Conservation (phyloP, 164 flowering plant species). For the Buxus sempervirens region DNA sequence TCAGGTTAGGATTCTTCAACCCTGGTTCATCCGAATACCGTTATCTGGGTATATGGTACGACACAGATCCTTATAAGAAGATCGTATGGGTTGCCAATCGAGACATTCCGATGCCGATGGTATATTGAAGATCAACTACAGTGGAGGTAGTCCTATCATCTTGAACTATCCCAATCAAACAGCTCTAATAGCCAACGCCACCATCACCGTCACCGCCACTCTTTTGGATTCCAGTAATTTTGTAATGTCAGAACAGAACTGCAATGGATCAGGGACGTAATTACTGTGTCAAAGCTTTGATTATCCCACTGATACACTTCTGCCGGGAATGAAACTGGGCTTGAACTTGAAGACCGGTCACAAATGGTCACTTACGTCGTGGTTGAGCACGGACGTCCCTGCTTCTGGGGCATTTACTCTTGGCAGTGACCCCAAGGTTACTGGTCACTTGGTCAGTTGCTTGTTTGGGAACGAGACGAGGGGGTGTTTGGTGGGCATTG, state of each 20-base stretch:
- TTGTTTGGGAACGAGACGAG: slow-evolving; percentile 12
- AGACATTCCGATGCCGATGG: slow-evolving; percentile 13
- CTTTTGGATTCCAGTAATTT: slow-evolving; percentile 30
- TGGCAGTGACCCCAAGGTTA: slow-evolving; percentile 10
- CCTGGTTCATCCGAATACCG: background rate
- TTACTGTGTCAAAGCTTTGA: no score
- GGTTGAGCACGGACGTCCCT: slow-evolving; percentile 12
- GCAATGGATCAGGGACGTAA: background rate
- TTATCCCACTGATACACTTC: no score
- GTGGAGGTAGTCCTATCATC: background rate
- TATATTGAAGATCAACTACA: slow-evolving; percentile 6
- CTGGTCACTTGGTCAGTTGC: slow-evolving; percentile 1
- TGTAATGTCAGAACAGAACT: slow-evolving; percentile 19
- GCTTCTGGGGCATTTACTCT: slow-evolving; percentile 13
- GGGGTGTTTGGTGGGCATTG: no score
- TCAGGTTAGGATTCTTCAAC: no score
- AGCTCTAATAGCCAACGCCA: no score
- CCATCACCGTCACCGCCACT: slow-evolving; percentile 17
- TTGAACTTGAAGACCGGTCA: slow-evolving; percentile 1
- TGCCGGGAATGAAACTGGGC: slow-evolving; percentile 19
- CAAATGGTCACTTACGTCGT: slow-evolving; percentile 15
- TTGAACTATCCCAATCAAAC: background rate
- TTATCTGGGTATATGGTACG: background rate
- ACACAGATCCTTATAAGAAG: background rate
- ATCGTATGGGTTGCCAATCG: slow-evolving; percentile 20